These are phyloP conservation scores for Ailanthus altissimus DNA, from an alignment of 345 rosid species.

Conservation along the genomic window DNA sequence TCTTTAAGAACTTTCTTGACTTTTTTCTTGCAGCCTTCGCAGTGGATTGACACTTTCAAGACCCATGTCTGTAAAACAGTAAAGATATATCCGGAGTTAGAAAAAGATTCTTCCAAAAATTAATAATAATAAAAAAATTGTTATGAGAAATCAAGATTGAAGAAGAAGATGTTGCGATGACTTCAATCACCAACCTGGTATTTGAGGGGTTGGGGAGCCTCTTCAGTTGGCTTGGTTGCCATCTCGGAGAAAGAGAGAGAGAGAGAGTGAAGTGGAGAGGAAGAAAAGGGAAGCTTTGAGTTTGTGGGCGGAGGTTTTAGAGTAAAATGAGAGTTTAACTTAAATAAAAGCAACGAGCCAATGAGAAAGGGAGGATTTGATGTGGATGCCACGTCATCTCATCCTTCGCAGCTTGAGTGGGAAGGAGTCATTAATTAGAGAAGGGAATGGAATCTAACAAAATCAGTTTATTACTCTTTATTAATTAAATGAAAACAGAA, in stretches of 20 bases:
- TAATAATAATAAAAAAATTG: background rate
- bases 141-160: background rate
- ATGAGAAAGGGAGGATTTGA: background rate
- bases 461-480: too few relatives aligned
- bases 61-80: slow-evolving; percentile 58
- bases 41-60: slow-evolving; percentile 66
- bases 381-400: slow-evolving; percentile 32
- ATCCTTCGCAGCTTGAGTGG: background rate
- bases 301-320: background rate
- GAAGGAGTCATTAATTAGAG: too few relatives aligned
- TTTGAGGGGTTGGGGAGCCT: slow-evolving; percentile 35
- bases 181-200: slow-evolving; percentile 37
- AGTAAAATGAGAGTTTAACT: background rate
- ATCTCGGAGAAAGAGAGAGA: slow-evolving; percentile 24
- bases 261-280: slow-evolving; percentile 9
- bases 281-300: slow-evolving; percentile 10
- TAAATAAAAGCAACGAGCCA: background rate
- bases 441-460: background rate
- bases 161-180: background rate
- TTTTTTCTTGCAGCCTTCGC: slow-evolving; percentile 75
- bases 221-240: slow-evolving; percentile 45
- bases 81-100: background rate
- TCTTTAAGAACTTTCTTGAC: slow-evolving; percentile 66
- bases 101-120: background rate
- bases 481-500: too few relatives aligned